Conservation (phyloP, 2,329 filamentous ascomycete species). For the Cladosporium sp. region DNA sequence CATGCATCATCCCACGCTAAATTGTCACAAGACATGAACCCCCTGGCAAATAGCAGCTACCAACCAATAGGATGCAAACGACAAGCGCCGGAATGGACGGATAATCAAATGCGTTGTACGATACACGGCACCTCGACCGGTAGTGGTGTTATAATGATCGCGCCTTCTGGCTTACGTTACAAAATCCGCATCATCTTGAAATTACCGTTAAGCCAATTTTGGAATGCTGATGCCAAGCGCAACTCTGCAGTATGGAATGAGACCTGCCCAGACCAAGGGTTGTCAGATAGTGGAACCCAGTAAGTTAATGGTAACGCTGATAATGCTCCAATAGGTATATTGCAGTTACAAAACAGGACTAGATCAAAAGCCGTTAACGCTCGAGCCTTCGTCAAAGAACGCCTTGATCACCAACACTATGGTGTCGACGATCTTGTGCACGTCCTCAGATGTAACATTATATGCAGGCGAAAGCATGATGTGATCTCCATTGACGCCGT, state of each 20-base stretch:
- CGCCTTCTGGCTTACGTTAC: background rate
- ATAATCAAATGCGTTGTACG: background rate
- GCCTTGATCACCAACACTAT: slow-evolving; percentile 55
- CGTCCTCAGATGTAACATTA: slow-evolving; percentile 59
- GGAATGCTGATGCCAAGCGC: background rate
- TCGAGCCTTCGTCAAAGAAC: slow-evolving; percentile 37
- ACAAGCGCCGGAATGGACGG: background rate
- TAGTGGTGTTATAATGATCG: background rate
- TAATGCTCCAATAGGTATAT: background rate
- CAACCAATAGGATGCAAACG: background rate
- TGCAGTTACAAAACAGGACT: background rate
- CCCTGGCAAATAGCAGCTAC: background rate
- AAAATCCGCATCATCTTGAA: background rate
- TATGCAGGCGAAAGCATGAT: slow-evolving; percentile 69
- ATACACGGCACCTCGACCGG: background rate
- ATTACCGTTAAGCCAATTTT: background rate
- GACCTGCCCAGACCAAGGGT: background rate
- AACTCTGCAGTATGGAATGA: background rate
- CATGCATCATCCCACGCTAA: background rate
- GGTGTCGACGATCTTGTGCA: slow-evolving; percentile 56
- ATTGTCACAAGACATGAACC: background rate
- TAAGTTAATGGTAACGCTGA: background rate
- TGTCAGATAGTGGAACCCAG: background rate
- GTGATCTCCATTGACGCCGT: slow-evolving; percentile 65
- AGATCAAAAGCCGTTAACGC: background rate